Conservation (phyloP, 23 red algal genomes). For the Agarophyton chilense region DNA sequence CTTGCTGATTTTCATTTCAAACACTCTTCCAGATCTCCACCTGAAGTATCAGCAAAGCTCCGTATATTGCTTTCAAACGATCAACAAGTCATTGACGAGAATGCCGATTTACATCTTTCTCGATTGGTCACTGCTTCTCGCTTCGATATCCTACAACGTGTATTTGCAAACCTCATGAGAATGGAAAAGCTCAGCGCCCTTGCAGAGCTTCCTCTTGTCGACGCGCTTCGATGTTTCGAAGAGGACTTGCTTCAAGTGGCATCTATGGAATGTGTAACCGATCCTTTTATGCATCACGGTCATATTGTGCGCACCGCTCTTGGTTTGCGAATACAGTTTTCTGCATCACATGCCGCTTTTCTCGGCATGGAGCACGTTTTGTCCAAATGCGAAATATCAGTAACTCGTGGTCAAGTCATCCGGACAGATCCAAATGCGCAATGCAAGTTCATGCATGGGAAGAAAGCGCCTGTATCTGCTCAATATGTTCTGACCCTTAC, state of each 20-base stretch:
- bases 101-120: conserved; percentile 29
- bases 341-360: conserved; percentile 30
- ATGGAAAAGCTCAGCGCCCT: conserved; percentile 35
- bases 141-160: conserved; percentile 49
- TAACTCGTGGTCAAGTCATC: conserved; percentile 21
- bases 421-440: not conserved
- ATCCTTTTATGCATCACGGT: conserved; percentile 31
- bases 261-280: not conserved
- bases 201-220: conserved; percentile 31
- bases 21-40: not conserved
- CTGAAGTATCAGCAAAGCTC: conserved; percentile 34
- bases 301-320: conserved; percentile 33
- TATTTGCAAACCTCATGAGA: conserved; percentile 58
- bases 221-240: conserved; percentile 60
- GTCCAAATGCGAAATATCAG: conserved; percentile 43
- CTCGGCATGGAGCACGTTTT: conserved; percentile 39
- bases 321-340: conserved; percentile 53
- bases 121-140: conserved; percentile 1
- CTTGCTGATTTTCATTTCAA: conserved; percentile 62
- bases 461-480: conserved; percentile 31
- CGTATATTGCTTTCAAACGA: conserved; percentile 26
- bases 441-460: conserved; percentile 19
- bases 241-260: conserved; percentile 35
- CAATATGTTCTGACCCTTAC: conserved; percentile 64
- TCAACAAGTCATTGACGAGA: conserved; percentile 6